Conservation (phyloP, 2,329 filamentous ascomycete genomes). For the Diaporthe eres region DNA sequence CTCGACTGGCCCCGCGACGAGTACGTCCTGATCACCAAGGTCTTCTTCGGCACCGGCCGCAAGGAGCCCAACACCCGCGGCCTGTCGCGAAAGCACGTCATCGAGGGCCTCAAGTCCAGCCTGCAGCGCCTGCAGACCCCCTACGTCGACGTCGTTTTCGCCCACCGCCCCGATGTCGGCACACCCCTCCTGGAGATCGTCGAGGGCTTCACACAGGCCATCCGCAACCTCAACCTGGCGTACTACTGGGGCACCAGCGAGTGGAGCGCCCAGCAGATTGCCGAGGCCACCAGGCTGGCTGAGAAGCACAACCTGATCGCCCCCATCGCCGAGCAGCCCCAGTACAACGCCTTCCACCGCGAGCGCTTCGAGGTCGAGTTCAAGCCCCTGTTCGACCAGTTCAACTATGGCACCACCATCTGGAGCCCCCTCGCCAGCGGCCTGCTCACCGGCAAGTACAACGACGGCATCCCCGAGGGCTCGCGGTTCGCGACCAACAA, state of each 20-base stretch:
- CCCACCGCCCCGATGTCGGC: conserved; percentile 70
- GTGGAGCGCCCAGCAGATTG: conserved; percentile 72
- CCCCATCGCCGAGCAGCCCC: conserved; percentile 61
- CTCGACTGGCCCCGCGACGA: conserved; percentile 67
- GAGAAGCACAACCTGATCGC: conserved; percentile 72
- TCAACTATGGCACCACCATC: conserved; percentile 67
- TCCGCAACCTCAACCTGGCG: conserved; percentile 68
- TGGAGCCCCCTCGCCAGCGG: conserved; percentile 70
- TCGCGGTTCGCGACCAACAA: conserved; percentile 72
- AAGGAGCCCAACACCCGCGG: conserved; percentile 71
- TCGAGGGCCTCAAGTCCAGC: conserved; percentile 71
- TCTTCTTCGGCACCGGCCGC: conserved; percentile 65
- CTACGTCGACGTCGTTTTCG: conserved; percentile 77
- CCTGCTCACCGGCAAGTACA: conserved; percentile 75
- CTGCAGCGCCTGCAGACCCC: conserved; percentile 71
- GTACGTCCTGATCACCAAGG: conserved; percentile 67
- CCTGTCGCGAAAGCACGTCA: conserved; percentile 64
- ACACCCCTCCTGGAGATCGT: conserved; percentile 76
- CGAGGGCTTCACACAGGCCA: conserved; percentile 63
- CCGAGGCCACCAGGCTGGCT: conserved; percentile 68
- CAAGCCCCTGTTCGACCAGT: conserved; percentile 68
- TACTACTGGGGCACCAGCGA: conserved; percentile 75
- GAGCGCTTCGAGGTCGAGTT: conserved; percentile 74
- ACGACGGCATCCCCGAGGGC: conserved; percentile 72
- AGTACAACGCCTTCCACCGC: conserved; percentile 74